Conservation (phyloP, 345 rosid species). For the Dovyalis caffra region DNA sequence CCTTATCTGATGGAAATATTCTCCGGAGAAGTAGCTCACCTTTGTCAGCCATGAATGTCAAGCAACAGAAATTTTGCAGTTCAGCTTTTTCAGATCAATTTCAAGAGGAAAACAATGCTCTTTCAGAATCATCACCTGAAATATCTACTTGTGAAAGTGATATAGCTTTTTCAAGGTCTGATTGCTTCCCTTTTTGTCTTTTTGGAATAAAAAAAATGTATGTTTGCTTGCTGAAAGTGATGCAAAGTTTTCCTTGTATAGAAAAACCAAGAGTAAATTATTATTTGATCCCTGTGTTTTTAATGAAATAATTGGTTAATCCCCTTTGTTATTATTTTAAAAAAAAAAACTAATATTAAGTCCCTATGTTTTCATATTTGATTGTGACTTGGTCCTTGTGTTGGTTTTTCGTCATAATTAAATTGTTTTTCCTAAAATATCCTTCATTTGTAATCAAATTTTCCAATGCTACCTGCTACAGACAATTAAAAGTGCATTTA, state of each 20-base stretch:
- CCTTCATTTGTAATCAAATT: too few species aligned
- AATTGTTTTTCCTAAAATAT: too few species aligned
- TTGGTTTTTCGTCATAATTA: too few species aligned
- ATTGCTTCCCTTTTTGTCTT: constrained; percentile 1
- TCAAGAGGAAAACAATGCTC: constrained; percentile 42
- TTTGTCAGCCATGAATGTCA: constrained; percentile 43
- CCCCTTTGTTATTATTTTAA: too few species aligned
- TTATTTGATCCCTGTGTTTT: too few species aligned
- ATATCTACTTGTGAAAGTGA: constrained; percentile 75
- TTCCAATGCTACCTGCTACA: too few species aligned
- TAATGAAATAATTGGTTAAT: too few species aligned
- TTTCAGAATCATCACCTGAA: constrained; percentile 85
- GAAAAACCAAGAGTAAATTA: too few species aligned
- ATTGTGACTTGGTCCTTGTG: too few species aligned
- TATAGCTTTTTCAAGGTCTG: constrained; percentile 71
- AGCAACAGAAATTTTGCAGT: constrained; percentile 44
- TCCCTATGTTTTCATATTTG: too few species aligned
- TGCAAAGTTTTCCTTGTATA: neutral
- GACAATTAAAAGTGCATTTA: too few species aligned
- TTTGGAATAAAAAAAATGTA: neutral
- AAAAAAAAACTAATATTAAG: too few species aligned
- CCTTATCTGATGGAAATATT: constrained; percentile 90
- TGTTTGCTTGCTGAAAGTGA: neutral
- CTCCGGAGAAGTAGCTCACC: constrained; percentile 48
- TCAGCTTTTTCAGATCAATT: constrained; percentile 45